Base-by-base conservation (phyloP, 345 rosid species). In the Lepidium africanum region DNA sequence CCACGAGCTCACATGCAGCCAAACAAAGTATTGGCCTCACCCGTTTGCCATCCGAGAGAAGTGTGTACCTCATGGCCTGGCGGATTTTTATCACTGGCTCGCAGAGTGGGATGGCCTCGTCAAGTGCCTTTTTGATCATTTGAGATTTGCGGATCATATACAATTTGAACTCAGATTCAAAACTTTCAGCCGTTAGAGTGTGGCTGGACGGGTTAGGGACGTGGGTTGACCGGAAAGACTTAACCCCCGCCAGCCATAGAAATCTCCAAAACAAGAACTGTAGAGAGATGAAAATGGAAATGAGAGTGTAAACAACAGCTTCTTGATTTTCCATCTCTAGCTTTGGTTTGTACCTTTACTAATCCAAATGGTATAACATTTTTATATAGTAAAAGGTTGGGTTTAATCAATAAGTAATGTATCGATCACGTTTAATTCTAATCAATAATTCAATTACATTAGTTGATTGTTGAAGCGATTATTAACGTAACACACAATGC, bases 31-130 rank as follows among this genome's bases (percentile, higher is more conserved):
- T 75, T 0, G 96, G 95, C 9, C 92, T 76, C 10, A 92, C 89
- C 13, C 92, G 77, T 77, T 92, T 89, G 36, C 96, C 88, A 10
- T 81, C 84, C 2, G 90, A 91, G 25, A 92, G 76, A 5, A 92
- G 84, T 10, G 92, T 85, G 77, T 89, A 89, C 3, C 98, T 81
- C 98, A 92, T 92, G 15, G 95, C 82, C 59, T 89, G 88, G 35
- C 87, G 91, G 71, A 92, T 83, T 74, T 84, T 92, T 10, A 65
- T 7, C n/a, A 41, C 70, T 2, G 96, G 91, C 2, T 84, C 81
- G 3, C 78, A 63, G 42, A 89, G 67, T 2, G 86, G 56, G 23
- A 89, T 81, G 8, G 96, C 85, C 10, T 79, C 69, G 11, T 87
- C 87, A 10, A 92, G 59, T 13, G 96, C 91, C 45, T 78, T 82